Base-by-base conservation (phyloP, 805 yeast species). In the Candida germanica region DNA sequence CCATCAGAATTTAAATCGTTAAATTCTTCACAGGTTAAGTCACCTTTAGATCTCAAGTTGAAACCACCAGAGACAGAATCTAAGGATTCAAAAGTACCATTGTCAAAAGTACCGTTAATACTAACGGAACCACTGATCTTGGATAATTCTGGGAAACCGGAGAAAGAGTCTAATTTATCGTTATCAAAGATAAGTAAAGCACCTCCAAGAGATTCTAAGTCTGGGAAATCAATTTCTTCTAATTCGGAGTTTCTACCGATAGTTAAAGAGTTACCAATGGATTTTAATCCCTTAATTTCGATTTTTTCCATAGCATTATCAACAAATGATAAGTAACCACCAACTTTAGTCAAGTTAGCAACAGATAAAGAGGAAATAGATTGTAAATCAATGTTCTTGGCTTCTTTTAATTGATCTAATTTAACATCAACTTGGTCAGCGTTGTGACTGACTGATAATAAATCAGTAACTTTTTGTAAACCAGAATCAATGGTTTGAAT, bases 31-130 rank as follows among this genome's bases (percentile, higher is more conserved):
- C 98, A 93, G 68, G 87, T 79, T 67, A 87, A 80, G 55, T 83
- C 82, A 59, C 86, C 83, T 40, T 68, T 59, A 43, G 96, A 75
- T 60, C 82, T 83, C 58, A 93, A 74, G 57, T 70, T 69, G 69
- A 89, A 94, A 65, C 95, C 96, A 78, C 98, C 98, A 61, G 79
- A 78, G 54, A 93, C 95, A 56, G 83, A 77, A 53, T 65, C 71
- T 62, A 93, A 79, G 23, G 77, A 55, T 48, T 82, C 78, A 61
- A 93, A 77, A 43, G 87, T 69, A 58, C 93, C 93, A 56, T 79
- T 76, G 61, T 80, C 72, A 68, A 87, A 87, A 66, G 75, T 70
- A 74, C 98, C 98, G 48, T 64, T 66, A 48, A 91, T 66, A 59
- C 72, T 73, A 49, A 91, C 79, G 53, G 98, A 93, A 77, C 98